A percentile compares a stretch with the other conserved stretches of the same genome.
These are phyloP conservation scores for Artemisia argyi DNA, from an alignment of 129 eudicot genomes.

Conservation along the genomic window DNA sequence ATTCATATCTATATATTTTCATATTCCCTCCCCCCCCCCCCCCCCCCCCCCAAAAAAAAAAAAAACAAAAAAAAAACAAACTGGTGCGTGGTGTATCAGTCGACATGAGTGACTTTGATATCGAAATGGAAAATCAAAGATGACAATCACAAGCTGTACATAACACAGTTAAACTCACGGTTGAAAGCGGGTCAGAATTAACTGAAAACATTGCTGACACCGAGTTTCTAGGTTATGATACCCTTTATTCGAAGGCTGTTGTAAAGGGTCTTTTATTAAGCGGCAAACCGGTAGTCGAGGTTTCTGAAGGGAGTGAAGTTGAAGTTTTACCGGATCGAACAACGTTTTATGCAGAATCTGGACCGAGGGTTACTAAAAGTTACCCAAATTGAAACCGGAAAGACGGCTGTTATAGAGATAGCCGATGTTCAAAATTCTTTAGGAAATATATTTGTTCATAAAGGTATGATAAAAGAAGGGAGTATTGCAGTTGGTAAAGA, in stretches of 20 bases:
- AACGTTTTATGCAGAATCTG: constrained; percentile 96
- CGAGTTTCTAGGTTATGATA: constrained; percentile 79
- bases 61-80: no score
- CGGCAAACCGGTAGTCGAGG: constrained; percentile 66
- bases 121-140: constrained; percentile 93
- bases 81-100: constrained; percentile 70
- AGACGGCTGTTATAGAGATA: constrained; percentile 64
- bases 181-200: constrained; percentile 67
- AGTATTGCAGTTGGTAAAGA: constrained; percentile 63
- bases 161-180: constrained; percentile 71
- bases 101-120: constrained; percentile 72
- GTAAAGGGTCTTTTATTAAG: constrained; percentile 70
- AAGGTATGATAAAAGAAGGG: constrained; percentile 78
- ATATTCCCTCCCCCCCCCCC: no score
- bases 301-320: constrained; percentile 83
- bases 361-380: constrained; percentile 75
- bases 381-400: constrained; percentile 39
- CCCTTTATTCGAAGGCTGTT: constrained; percentile 64
- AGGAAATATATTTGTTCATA: constrained; percentile 81
- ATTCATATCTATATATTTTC: no score
- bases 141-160: constrained; percentile 98
- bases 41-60: no score
- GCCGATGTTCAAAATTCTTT: constrained; percentile 79
- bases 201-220: constrained; percentile 66
- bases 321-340: constrained; percentile 77